Conservation (phyloP, 2,329 filamentous ascomycete genomes). For the Bipolaris bicolor region DNA sequence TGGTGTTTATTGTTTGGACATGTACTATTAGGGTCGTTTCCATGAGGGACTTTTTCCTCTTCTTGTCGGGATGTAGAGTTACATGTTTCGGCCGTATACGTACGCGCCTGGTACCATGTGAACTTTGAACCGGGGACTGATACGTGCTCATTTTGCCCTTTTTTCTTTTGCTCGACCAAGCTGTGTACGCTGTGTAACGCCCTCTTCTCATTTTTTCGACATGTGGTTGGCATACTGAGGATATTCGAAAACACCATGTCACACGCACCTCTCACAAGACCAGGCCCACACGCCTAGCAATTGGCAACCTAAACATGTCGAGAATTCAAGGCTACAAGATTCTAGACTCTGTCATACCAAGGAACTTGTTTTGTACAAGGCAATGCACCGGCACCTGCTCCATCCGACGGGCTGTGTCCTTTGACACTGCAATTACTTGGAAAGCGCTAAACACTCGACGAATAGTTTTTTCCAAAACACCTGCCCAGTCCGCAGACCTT, state of each 20-base stretch:
- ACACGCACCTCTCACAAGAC: neutral
- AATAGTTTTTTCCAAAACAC: neutral
- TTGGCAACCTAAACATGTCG: neutral
- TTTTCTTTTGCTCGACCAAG: neutral
- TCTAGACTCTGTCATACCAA: too few species aligned
- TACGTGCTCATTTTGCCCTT: neutral
- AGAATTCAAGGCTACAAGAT: too few species aligned
- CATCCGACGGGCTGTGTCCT: slow-evolving; percentile 1
- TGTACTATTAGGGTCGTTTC: slow-evolving; percentile 8
- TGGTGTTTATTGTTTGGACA: neutral
- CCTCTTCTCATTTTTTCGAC: neutral
- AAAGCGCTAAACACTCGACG: slow-evolving; percentile 4
- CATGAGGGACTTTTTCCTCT: neutral
- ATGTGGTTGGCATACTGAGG: neutral
- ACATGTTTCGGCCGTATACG: neutral
- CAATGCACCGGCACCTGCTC: neutral
- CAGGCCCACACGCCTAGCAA: neutral
- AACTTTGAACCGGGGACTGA: neutral
- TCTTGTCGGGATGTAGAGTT: too few species aligned
- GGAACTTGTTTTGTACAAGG: too few species aligned
- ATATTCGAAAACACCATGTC: neutral
- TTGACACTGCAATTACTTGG: neutral
- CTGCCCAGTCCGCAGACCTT: neutral
- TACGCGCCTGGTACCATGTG: neutral
- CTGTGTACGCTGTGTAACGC: neutral